Evolutionary conservation across 2,329 filamentous ascomycete species (phyloP).

Genomic region (Pseudofabraea citricarpa): DNA sequence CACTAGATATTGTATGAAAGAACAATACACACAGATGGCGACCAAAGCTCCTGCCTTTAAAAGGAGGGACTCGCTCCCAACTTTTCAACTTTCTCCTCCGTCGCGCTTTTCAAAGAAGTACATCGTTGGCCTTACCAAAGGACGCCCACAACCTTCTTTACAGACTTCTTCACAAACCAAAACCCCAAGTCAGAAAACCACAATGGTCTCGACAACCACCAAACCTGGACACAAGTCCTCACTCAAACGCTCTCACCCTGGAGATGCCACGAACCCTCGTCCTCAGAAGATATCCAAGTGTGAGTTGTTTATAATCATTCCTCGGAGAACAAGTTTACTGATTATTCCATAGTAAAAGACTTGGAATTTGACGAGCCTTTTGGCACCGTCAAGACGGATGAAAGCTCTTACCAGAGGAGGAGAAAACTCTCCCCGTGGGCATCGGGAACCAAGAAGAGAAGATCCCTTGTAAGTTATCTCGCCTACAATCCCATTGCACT

Average conservation of each 20-base stretch:
- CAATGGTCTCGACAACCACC: too few species aligned
- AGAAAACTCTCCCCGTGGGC: constrained; percentile 7
- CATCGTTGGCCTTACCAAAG: too few species aligned
- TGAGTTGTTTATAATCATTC: not conserved
- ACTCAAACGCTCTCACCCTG: constrained; percentile 3
- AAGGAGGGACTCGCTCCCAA: not conserved
- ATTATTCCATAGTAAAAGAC: too few species aligned
- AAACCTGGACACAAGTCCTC: too few species aligned
- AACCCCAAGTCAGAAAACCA: too few species aligned
- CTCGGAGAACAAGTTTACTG: too few species aligned
- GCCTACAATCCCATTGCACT: too few species aligned
- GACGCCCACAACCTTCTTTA: too few species aligned
- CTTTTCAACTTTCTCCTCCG: constrained; percentile 1
- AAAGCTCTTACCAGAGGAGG: constrained; percentile 3
- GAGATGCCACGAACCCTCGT: not conserved
- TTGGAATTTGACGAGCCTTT: constrained; percentile 1
- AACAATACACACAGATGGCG: constrained; percentile 4
- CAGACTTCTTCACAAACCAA: too few species aligned
- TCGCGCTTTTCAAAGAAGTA: not conserved
- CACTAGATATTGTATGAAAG: too few species aligned
- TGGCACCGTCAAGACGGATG: not conserved
- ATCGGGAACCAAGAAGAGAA: constrained; percentile 3
- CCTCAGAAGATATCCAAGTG: constrained; percentile 2
- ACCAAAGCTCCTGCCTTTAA: constrained; percentile 1
- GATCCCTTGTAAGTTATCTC: constrained; percentile 2